These are phyloP conservation scores for Echeveria elegans DNA, from an alignment of 164 flowering plant genomes.

Conservation along the genomic window DNA sequence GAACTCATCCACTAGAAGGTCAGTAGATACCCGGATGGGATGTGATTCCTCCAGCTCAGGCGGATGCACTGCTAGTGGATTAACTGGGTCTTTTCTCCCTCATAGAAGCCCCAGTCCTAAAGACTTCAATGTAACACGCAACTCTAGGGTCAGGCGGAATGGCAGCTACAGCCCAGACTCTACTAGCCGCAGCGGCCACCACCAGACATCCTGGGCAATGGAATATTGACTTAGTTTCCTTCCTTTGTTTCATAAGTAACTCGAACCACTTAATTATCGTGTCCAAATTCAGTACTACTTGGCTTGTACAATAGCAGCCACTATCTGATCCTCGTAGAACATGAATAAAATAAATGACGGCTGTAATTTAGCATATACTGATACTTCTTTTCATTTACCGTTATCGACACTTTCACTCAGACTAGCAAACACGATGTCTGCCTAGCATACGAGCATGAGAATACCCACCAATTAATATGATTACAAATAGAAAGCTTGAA, in stretches of 20 bases:
- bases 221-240: background rate
- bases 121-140: slow-evolving; percentile 12
- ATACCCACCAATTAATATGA: too few relatives aligned
- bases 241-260: background rate
- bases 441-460: too few relatives aligned
- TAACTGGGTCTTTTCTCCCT: slow-evolving; percentile 13
- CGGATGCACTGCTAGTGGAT: slow-evolving; percentile 32
- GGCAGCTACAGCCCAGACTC: slow-evolving; percentile 40
- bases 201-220: too few relatives aligned
- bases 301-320: background rate
- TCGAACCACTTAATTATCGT: slow-evolving; percentile 1
- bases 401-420: too few relatives aligned
- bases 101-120: slow-evolving; percentile 51
- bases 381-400: background rate
- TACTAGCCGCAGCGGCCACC: slow-evolving; percentile 19
- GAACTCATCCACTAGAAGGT: slow-evolving; percentile 47
- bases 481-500: too few relatives aligned
- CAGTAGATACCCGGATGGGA: slow-evolving; percentile 17
- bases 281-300: background rate
- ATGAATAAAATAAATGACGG: background rate
- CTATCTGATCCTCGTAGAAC: background rate
- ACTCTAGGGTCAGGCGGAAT: slow-evolving; percentile 12
- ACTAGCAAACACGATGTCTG: too few relatives aligned
- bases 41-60: slow-evolving; percentile 68
- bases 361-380: background rate